Evolutionary conservation across 108 stramenopile genomes (phyloP).

Genomic region (Epipyxis sp.): DNA sequence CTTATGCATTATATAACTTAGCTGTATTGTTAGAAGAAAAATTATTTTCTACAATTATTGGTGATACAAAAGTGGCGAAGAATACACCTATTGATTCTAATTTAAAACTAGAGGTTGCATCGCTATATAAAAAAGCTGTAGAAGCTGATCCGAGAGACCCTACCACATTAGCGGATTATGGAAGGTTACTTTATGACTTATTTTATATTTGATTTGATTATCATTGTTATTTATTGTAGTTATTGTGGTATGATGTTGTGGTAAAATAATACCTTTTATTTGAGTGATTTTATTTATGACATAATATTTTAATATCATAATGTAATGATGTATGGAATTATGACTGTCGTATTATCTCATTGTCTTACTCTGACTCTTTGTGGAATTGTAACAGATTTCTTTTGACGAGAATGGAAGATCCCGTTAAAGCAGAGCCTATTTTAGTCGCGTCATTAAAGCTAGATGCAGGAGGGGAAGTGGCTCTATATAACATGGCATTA

Average conservation of each 20-base stretch:
- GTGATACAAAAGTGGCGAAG: background rate
- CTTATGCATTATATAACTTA: slow-evolving; percentile 58
- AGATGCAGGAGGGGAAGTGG: background rate
- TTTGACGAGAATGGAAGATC: background rate
- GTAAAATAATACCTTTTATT: too few species aligned
- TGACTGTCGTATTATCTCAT: too few species aligned
- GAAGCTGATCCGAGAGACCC: slow-evolving; percentile 47
- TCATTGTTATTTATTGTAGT: too few species aligned
- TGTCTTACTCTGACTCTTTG: background rate
- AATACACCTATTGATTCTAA: background rate
- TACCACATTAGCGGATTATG: slow-evolving; percentile 52
- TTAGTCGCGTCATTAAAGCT: background rate
- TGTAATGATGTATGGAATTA: too few species aligned
- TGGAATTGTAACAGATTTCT: slow-evolving; percentile 1
- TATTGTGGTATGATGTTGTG: too few species aligned
- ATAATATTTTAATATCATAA: too few species aligned
- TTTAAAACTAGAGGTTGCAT: slow-evolving; percentile 10
- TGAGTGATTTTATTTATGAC: too few species aligned
- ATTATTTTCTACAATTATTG: background rate
- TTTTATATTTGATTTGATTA: background rate
- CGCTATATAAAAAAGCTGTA: slow-evolving; percentile 44
- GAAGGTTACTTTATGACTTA: slow-evolving; percentile 5
- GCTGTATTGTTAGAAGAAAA: slow-evolving; percentile 55
- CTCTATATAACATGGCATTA: slow-evolving; percentile 6
- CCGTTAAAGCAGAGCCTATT: background rate